Evolutionary conservation across 177 flowering plant species (phyloP), one percentile per base, ranked within the genome.

Genomic region (Telopea speciosissima): DNA sequence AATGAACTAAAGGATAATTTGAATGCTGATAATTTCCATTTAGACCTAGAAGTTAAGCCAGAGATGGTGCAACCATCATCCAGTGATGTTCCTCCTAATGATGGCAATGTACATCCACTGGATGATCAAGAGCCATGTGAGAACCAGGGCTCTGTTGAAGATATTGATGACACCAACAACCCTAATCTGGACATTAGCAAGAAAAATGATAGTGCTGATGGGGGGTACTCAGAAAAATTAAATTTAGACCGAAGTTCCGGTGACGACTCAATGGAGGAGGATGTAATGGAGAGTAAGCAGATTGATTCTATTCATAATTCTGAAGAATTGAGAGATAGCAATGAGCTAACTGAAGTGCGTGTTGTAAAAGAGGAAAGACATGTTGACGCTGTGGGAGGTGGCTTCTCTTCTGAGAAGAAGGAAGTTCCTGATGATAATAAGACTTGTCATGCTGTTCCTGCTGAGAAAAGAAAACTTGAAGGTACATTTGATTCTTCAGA

Each of bases 231-330:
- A 17, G 97, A 89, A 80, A 92, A 89, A 76, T 78, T 92, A 74
- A 89, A 84, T 82, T 82, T 93, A 75, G 98, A 92, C 54, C 79
- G 86, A 71, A 88, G 91, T 83, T 83, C 93, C 44, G 94, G 93
- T 70, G 97, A 89, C 80, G 98, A 91, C 76, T 89, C 90, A 19
- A 83, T 92, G 92, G 97, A 92, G 69, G 96, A 91, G 74, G 97
- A 91, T 86, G 81, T 79, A 24, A 28, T 81, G 72, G 97, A 90
- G 70, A 83, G 76, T 81, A 90, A 88, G 76, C 92, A 84, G 67
- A 68, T 78, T 58, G 93, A 90, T 71, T 79, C 87, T 1, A 86
- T 81, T 52, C 78, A 71, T 74, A 76, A 62, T 65, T 75, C 81
- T 70, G 83, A 78, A 67, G 90, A 78, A 74, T 74, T 77, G 70